These are phyloP conservation scores for Mollisia scopiformis DNA, from an alignment of 2,329 filamentous ascomycete genomes.

Conservation along the genomic window DNA sequence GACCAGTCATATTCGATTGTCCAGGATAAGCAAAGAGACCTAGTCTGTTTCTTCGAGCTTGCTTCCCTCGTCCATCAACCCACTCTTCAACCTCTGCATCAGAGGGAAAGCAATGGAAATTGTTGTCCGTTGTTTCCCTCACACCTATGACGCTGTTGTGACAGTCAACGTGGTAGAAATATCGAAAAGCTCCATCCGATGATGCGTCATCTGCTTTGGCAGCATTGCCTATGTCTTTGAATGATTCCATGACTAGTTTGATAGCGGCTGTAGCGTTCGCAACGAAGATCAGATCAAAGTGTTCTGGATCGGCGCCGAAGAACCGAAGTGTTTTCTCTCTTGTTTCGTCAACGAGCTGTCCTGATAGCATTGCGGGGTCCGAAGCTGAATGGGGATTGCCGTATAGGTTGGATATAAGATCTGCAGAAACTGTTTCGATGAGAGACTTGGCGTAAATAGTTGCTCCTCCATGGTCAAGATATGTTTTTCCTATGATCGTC, in stretches of 20 bases:
- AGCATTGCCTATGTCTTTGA: constrained; percentile 69
- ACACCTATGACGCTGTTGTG: constrained; percentile 87
- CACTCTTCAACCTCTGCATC: constrained; percentile 66
- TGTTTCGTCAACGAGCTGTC: constrained; percentile 72
- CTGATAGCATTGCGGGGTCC: constrained; percentile 73
- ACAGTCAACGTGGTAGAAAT: constrained; percentile 78
- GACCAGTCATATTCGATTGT: constrained; percentile 62
- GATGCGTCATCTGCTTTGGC: constrained; percentile 60
- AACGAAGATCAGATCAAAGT: constrained; percentile 87
- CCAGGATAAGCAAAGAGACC: constrained; percentile 68
- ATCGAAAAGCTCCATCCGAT: constrained; percentile 72
- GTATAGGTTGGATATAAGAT: constrained; percentile 76
- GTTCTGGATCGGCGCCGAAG: constrained; percentile 75
- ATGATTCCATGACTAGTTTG: constrained; percentile 78
- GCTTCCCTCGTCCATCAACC: constrained; percentile 46
- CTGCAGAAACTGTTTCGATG: constrained; percentile 73
- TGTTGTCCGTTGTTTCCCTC: constrained; percentile 68
- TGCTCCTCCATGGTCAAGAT: constrained; percentile 89
- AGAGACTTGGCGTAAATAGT: constrained; percentile 78
- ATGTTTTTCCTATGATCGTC: constrained; percentile 61
- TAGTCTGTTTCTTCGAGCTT: constrained; percentile 10
- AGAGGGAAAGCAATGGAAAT: constrained; percentile 60
- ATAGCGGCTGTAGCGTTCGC: constrained; percentile 90
- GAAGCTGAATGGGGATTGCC: constrained; percentile 91
- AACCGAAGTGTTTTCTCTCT: constrained; percentile 71